phyloP scores from a whole-genome alignment of 768 basidiomycete genomes.

The Mycena rebaudengoi region DNA sequence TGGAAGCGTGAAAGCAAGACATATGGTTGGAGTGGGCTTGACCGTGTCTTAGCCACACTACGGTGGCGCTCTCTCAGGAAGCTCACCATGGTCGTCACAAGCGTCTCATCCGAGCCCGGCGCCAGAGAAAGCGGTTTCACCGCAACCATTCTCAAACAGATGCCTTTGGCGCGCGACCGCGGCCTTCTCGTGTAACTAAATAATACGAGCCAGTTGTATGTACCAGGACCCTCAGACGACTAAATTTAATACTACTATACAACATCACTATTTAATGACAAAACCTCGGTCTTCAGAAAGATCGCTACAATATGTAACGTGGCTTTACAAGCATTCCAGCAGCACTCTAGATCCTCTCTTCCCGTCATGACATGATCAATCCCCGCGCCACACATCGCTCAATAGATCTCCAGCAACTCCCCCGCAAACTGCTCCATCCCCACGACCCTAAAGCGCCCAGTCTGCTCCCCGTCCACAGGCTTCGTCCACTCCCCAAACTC shows the following conservation, averaged over 20 bases:
- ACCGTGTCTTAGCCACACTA: too few species aligned
- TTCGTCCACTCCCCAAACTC: constrained; percentile 67
- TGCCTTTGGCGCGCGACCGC: background rate
- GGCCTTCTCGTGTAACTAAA: background rate
- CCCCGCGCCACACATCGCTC: background rate
- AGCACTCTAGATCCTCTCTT: constrained; percentile 6
- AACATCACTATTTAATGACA: background rate
- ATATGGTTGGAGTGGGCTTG: constrained; percentile 8
- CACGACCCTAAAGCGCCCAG: constrained; percentile 62
- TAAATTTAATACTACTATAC: constrained; percentile 23
- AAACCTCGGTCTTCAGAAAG: too few species aligned
- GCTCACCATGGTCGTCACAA: background rate
- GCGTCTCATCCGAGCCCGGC: background rate
- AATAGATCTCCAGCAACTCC: constrained; percentile 59
- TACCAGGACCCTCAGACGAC: too few species aligned
- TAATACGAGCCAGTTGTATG: too few species aligned
- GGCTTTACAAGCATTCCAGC: constrained; percentile 1
- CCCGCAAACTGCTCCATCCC: constrained; percentile 74
- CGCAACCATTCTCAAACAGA: background rate
- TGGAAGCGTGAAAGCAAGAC: too few species aligned
- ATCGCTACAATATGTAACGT: constrained; percentile 11
- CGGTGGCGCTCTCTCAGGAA: background rate
- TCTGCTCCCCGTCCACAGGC: constrained; percentile 51
- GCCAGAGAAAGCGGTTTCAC: background rate
- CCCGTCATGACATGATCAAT: too few species aligned